phyloP scores from a whole-genome alignment of 1,284 basidiomycete species.

The Stygiomarasmius scandens region DNA sequence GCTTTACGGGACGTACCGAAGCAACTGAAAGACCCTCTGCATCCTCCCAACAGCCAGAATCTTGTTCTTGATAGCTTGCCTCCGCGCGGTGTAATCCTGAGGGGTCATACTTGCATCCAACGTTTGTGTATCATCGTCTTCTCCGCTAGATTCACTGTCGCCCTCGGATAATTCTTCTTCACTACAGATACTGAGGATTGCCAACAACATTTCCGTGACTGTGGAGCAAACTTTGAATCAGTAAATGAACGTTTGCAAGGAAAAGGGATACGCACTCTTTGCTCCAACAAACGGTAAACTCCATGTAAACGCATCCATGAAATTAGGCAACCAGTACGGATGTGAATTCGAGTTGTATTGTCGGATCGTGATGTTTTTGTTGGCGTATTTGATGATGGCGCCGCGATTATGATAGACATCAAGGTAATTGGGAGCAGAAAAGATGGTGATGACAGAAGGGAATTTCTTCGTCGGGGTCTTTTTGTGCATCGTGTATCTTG shows the following conservation, averaged over 20 bases:
- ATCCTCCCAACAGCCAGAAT: slow-evolving; percentile 92
- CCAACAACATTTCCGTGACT: slow-evolving; percentile 98
- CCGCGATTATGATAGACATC: slow-evolving; percentile 97
- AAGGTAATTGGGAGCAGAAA: slow-evolving; percentile 96
- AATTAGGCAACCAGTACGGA: slow-evolving; percentile 94
- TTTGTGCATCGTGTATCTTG: slow-evolving; percentile 88
- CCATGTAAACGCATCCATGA: slow-evolving; percentile 99
- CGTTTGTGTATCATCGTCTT: slow-evolving; percentile 39
- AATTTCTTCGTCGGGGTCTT: slow-evolving; percentile 92
- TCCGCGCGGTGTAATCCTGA: slow-evolving; percentile 47
- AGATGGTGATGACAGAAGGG: slow-evolving; percentile 94
- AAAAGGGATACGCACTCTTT: slow-evolving; percentile 71
- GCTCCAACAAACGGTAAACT: slow-evolving; percentile 97
- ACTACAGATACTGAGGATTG: slow-evolving; percentile 91
- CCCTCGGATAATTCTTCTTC: slow-evolving; percentile 90
- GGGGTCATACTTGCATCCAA: slow-evolving; percentile 35
- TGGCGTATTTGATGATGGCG: slow-evolving; percentile 96
- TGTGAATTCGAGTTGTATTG: slow-evolving; percentile 96
- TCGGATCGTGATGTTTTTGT: slow-evolving; percentile 96
- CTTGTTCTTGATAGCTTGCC: slow-evolving; percentile 92
- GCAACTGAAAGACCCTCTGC: slow-evolving; percentile 87
- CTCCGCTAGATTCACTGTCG: slow-evolving; percentile 46
- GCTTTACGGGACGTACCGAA: slow-evolving; percentile 59
- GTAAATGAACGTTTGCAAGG: slow-evolving; percentile 1
- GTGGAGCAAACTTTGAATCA: not conserved